phyloP scores from a whole-genome alignment of 148 eudicot genomes.

The Polygonum maritimum region DNA sequence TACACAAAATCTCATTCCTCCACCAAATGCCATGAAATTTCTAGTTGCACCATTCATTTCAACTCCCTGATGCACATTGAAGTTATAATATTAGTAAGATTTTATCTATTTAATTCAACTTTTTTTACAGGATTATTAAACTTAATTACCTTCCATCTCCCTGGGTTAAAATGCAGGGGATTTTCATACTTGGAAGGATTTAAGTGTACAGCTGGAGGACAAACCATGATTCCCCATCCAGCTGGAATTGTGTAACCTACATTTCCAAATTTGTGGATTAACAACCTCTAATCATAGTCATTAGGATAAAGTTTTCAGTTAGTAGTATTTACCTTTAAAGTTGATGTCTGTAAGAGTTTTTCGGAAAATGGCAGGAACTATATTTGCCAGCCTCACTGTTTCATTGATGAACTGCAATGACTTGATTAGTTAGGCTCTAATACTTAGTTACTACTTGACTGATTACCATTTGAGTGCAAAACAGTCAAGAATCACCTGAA shows the following conservation, averaged over 20 bases:
- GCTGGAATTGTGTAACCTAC: constrained; percentile 87
- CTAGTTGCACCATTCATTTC: constrained; percentile 52
- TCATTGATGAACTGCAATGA: constrained; percentile 75
- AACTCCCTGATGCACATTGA: constrained; percentile 30
- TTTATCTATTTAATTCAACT: neutral
- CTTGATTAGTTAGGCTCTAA: neutral
- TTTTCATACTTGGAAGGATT: constrained; percentile 60
- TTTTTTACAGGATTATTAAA: neutral
- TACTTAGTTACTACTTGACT: neutral
- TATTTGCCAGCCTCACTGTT: constrained; percentile 87
- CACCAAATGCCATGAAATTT: constrained; percentile 88
- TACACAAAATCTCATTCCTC: constrained; percentile 81
- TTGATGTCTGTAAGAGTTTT: constrained; percentile 60
- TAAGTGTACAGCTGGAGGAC: constrained; percentile 92
- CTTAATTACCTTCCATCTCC: constrained; percentile 75
- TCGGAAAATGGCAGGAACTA: constrained; percentile 84
- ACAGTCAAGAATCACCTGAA: constrained; percentile 43
- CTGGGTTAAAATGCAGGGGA: constrained; percentile 78
- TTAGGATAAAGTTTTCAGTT: neutral
- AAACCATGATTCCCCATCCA: constrained; percentile 90
- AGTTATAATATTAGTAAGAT: neutral
- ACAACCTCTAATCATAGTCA: neutral
- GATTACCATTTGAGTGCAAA: neutral
- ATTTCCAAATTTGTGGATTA: constrained; percentile 9
- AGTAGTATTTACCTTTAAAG: constrained; percentile 39